These are phyloP conservation scores for Triticum timopheevii DNA, from an alignment of 176 grass and related monocot genomes.

Conservation along the genomic window DNA sequence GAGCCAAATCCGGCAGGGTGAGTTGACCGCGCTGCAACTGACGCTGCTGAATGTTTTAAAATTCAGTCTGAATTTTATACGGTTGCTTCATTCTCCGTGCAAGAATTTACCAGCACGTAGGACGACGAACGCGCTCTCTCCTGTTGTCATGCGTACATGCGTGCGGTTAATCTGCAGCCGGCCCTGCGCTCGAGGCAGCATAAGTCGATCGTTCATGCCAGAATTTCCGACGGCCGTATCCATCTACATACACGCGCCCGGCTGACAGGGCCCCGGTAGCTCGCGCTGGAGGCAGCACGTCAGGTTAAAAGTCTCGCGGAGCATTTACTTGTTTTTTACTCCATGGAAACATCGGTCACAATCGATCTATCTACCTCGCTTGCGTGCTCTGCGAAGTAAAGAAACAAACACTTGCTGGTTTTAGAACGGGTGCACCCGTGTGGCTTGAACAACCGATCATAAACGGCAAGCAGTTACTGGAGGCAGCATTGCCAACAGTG, in stretches of 20 bases:
- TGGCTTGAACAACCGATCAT: background rate
- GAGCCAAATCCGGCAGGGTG: background rate
- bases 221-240: background rate
- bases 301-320: slow-evolving; percentile 20
- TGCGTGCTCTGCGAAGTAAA: background rate
- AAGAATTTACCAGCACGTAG: background rate
- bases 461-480: background rate
- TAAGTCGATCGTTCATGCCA: background rate
- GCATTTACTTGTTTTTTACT: background rate
- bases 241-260: background rate
- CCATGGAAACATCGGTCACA: background rate
- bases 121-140: background rate
- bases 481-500: background rate
- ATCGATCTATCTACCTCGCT: too few relatives aligned
- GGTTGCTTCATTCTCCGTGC: background rate
- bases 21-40: background rate
- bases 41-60: background rate
- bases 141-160: background rate
- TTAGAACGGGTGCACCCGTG: background rate
- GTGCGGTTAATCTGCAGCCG: background rate
- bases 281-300: slow-evolving; percentile 19
- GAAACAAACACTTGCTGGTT: background rate
- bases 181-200: background rate
- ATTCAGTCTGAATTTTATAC: background rate
- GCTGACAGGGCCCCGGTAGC: slow-evolving; percentile 44